Evolutionary conservation across 768 basidiomycete species (phyloP), one percentile per base, ranked within the genome.

Genomic region (Podaxis sp.): DNA sequence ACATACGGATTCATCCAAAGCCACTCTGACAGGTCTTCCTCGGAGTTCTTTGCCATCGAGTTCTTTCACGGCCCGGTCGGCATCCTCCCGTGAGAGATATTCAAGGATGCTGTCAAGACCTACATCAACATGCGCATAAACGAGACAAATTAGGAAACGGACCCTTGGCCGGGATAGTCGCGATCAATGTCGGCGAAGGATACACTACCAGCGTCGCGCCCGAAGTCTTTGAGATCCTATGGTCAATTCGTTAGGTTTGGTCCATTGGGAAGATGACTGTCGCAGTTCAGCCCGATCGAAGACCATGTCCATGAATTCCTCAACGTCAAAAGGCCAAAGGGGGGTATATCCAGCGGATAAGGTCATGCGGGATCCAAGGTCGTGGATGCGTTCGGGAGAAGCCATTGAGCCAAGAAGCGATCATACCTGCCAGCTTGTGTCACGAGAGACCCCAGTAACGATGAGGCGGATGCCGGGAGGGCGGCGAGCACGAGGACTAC

Each of bases 391-490:
- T 40, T 56, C 61, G 61, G 55, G 48, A 62, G 61, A 62, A 62
- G 61, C 46, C 61, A 62, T 62, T 62, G 54, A 62, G 54, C 61
- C 61, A 62, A 62, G 54, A 62, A 62, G 51, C 61, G 55, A 62
- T 77, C 91, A 79, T 87, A 99, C 96, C 95, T 99, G 96, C 96
- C 96, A 99, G 76, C 95, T 97, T 51, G 95, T 96, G 73, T 96
- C 93, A 73, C 91, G 88, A 67, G 95, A 93, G 66, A 99, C 85
- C 60, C 94, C 94, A 41, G 90, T 85, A 63, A 99, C 93, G 64
- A 90, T 82, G 61, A 98, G 80, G 67, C 95, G 89, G 64, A 90
- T 85, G 8, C 93, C 93, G 63, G 89, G 87, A 62, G 92, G 91
- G 61, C 92, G 81, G 51, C 90, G 86, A 41, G 89, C 79, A 48